Base-by-base conservation (phyloP, 106 monocot species). In the Alisma plantagoaquatica region DNA sequence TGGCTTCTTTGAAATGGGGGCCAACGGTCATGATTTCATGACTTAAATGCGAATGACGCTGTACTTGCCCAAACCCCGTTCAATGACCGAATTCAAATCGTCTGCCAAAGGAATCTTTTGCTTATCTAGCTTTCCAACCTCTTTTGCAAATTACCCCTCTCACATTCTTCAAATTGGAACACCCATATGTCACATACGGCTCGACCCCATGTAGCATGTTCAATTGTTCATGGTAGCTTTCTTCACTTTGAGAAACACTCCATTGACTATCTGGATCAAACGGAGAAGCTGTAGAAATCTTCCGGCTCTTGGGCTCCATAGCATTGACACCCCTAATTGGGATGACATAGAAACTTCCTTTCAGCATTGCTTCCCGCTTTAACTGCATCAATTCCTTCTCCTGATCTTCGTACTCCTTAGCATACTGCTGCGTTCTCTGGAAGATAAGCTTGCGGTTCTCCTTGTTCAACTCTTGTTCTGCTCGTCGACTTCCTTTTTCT, bases 111-210 rank as follows among this genome's bases (percentile, higher is more conserved):
- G 56, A 53, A 41, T 75, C 52, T 69, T 69, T 58, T 64, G 68
- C 68, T 75, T 69, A 61, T 75, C 52, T 45, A 75, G 38, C 27
- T 69, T 75, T 16, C 75, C 75, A 69, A 0, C 75, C 75, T 29
- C 68, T 68, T 58, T 75, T 75, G 68, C 69, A 69, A 3, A 75
- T 62, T 63, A 75, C 46, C 33, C 63, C 75, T 16, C 46, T 67
- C 0, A 69, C 57, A 25, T 69, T 75, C 63, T 75, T 75, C 68
- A 75, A 22, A 50, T 69, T 68, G 27, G 75, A 69, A 17, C 80
- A 91, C 91, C 91, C 91, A 48, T 75, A 91, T 29, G 91, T 75
- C 31, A 91, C 49, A 61, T 69, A 91, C 27, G 91, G 91, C 33
- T 91, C 81, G 12, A 81, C 91, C 44, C 46, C 43, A n/a, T 77